phyloP scores from a whole-genome alignment of 768 basidiomycete genomes.

The Auricularia sp. region DNA sequence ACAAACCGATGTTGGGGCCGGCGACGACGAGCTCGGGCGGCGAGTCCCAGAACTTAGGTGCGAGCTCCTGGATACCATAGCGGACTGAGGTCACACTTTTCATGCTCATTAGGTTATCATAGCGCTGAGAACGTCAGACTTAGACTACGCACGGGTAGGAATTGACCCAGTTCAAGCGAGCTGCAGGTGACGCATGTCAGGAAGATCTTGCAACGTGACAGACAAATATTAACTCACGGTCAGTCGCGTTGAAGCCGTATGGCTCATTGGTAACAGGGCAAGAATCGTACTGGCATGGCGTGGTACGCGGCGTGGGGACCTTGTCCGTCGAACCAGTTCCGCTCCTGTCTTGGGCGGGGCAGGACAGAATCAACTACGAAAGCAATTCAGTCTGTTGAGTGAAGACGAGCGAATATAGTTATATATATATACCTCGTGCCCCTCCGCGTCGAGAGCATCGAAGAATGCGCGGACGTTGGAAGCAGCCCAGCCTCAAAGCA shows the following conservation, averaged over 20 bases:
- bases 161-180: no score
- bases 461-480: slow-evolving; percentile 22
- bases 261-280: slow-evolving; percentile 18
- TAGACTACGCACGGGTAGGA: no score
- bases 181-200: no score
- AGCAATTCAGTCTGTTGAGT: no score
- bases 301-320: slow-evolving; percentile 16
- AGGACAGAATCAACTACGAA: slow-evolving; percentile 28
- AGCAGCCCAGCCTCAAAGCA: slow-evolving; percentile 18
- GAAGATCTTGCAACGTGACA: no score
- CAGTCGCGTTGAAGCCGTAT: no score
- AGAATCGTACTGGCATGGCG: slow-evolving; percentile 32
- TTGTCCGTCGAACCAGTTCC: slow-evolving; percentile 34
- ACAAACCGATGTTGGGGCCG: slow-evolving; percentile 32
- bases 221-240: no score
- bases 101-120: slow-evolving; percentile 8
- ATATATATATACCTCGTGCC: slow-evolving; percentile 10
- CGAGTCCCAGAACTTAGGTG: slow-evolving; percentile 28
- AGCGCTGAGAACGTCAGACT: no score
- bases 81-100: slow-evolving; percentile 36
- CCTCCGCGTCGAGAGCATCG: slow-evolving; percentile 15
- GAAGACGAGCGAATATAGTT: no score
- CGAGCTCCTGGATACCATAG: slow-evolving; percentile 36
- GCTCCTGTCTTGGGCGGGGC: slow-evolving; percentile 35
- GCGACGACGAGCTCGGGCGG: slow-evolving; percentile 35